These are phyloP conservation scores for Gastrodia elata DNA, from an alignment of 106 monocot genomes.

Conservation along the genomic window DNA sequence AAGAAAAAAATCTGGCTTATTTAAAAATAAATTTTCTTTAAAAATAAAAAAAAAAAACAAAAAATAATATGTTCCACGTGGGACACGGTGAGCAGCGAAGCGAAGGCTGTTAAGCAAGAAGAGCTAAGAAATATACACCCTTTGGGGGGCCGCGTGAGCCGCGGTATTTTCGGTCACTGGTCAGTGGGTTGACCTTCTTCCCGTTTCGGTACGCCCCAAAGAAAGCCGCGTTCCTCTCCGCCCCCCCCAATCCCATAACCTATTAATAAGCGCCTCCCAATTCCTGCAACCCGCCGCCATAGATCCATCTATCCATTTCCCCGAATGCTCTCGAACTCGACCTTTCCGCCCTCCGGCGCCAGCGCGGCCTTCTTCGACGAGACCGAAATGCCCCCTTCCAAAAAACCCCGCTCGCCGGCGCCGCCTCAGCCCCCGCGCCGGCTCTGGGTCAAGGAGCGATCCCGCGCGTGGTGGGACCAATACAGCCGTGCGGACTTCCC, in stretches of 20 bases:
- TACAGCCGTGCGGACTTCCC: constrained; percentile 22
- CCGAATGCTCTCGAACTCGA: not conserved
- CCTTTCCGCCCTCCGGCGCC: not conserved
- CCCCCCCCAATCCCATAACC: not conserved
- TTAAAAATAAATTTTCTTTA: too few relatives aligned
- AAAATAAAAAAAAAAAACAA: too few relatives aligned
- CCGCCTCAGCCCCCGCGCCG: constrained; percentile 10
- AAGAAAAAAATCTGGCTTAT: too few relatives aligned
- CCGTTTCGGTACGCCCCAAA: not conserved
- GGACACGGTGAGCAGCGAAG: not conserved
- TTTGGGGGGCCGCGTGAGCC: constrained; percentile 15
- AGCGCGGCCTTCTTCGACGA: not conserved
- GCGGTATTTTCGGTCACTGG: constrained; percentile 16
- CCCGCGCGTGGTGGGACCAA: constrained; percentile 40
- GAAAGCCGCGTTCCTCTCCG: constrained; percentile 5
- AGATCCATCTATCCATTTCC: not conserved
- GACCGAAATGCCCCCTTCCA: not conserved
- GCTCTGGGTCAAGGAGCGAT: constrained; percentile 37
- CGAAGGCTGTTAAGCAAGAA: too few relatives aligned
- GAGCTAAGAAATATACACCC: not conserved
- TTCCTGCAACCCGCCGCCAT: too few relatives aligned
- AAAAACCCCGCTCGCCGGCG: constrained; percentile 1
- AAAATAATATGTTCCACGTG: not conserved
- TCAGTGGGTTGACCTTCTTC: not conserved
- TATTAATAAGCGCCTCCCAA: constrained; percentile 2